Evolutionary conservation across 2,329 filamentous ascomycete genomes (phyloP).

Genomic region (Exophiala sp.): DNA sequence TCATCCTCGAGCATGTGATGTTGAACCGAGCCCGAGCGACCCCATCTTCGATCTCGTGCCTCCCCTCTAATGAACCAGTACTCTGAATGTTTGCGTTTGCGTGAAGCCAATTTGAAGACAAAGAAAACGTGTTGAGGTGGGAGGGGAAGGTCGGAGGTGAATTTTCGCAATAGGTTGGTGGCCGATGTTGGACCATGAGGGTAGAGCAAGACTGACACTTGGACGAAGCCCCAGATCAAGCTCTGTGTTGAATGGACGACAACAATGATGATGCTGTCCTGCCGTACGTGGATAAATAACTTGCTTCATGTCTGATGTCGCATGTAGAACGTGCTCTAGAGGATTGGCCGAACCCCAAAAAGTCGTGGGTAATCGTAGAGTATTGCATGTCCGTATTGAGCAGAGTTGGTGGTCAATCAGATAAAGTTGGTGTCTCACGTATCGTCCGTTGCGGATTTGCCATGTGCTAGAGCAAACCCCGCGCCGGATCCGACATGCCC

Average conservation of each 20-base stretch:
- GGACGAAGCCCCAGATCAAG: conserved; percentile 1
- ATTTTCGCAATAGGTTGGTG: conserved; percentile 5
- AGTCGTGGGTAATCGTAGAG: conserved; percentile 17
- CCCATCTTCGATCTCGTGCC: conserved; percentile 7
- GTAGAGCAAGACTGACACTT: conserved; percentile 10
- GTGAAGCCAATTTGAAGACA: conserved; percentile 18
- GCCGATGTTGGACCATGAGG: conserved; percentile 10
- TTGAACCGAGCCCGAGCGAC: conserved; percentile 2
- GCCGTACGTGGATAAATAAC: conserved; percentile 24
- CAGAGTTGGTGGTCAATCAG: conserved; percentile 18
- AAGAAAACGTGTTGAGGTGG: conserved; percentile 26
- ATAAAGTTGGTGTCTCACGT: conserved; percentile 22
- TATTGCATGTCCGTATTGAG: conserved; percentile 21
- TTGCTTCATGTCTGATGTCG: conserved; percentile 21
- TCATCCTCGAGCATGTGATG: not conserved
- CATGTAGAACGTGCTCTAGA: conserved; percentile 15
- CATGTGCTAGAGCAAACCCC: conserved; percentile 31
- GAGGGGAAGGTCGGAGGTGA: conserved; percentile 20
- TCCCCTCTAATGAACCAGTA: conserved; percentile 18
- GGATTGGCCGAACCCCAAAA: conserved; percentile 6
- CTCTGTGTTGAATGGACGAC: conserved; percentile 13
- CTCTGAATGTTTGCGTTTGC: conserved; percentile 13
- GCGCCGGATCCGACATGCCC: conserved; percentile 30
- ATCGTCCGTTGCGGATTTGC: conserved; percentile 28
- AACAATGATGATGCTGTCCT: conserved; percentile 18